phyloP scores from a whole-genome alignment of 163 green algal species.

The Smithsoniella earleae region DNA sequence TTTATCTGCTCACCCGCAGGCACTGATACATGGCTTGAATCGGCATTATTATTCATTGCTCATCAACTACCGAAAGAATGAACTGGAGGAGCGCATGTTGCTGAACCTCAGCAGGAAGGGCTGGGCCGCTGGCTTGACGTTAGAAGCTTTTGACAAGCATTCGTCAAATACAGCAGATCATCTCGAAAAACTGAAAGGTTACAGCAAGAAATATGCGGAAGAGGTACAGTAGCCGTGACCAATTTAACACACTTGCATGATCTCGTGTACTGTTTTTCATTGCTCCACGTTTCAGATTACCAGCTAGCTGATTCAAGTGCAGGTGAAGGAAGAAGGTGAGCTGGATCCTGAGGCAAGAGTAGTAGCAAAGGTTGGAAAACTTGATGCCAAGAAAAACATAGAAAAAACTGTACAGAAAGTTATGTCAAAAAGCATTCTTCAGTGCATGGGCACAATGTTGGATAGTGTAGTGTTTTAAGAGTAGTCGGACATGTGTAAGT shows the following conservation, averaged over 20 bases:
- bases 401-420: conserved; percentile 59
- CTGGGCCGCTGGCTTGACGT: conserved; percentile 81
- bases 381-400: conserved; percentile 95
- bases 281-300: no score
- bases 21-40: conserved; percentile 98
- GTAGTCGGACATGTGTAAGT: no score
- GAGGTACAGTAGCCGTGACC: no score
- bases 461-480: conserved; percentile 91
- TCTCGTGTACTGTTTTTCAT: no score
- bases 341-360: conserved; percentile 66
- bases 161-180: conserved; percentile 22
- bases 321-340: conserved; percentile 80
- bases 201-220: conserved; percentile 24
- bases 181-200: background rate
- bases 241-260: no score
- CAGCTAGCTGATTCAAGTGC: no score
- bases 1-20: conserved; percentile 44
- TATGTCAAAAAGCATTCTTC: conserved; percentile 91
- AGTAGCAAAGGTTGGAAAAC: conserved; percentile 86
- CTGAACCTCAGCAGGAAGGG: conserved; percentile 89
- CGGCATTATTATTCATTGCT: conserved; percentile 98
- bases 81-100: conserved; percentile 98
- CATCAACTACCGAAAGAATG: conserved; percentile 98
- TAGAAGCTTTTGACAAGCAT: conserved; percentile 78
- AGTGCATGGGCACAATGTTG: conserved; percentile 90